Conservation (phyloP, 2,329 filamentous ascomycete species). For the Tolypocladium ovalisporum region DNA sequence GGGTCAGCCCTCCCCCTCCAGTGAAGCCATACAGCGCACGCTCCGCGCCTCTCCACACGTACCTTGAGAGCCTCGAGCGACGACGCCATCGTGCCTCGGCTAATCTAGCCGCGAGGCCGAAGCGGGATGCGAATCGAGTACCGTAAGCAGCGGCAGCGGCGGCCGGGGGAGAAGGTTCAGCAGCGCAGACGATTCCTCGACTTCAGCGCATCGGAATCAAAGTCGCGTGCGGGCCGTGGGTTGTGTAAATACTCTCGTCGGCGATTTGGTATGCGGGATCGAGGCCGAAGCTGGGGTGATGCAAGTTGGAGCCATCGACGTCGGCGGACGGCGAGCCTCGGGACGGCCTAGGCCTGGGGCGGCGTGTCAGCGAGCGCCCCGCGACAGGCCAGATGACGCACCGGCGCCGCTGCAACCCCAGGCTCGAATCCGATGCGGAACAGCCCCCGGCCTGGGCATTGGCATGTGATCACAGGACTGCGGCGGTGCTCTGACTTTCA, state of each 20-base stretch:
- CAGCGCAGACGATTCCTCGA: neutral
- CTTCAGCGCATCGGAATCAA: neutral
- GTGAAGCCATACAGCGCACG: neutral
- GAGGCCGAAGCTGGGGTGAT: neutral
- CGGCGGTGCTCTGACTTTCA: neutral
- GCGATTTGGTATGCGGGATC: neutral
- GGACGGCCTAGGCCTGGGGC: neutral
- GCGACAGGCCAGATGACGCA: neutral
- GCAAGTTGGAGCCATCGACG: neutral
- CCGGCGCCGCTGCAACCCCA: neutral
- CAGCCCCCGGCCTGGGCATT: neutral
- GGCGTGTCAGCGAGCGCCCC: neutral
- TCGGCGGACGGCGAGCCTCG: neutral
- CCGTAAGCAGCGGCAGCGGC: neutral
- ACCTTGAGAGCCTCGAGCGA: slow-evolving; percentile 14
- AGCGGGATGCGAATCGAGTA: neutral
- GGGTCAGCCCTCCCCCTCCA: neutral
- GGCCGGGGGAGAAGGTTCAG: neutral
- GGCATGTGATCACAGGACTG: neutral
- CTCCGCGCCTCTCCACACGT: slow-evolving; percentile 1
- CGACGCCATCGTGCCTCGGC: slow-evolving; percentile 9
- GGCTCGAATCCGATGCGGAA: neutral
- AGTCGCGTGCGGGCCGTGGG: neutral
- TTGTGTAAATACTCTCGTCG: neutral
- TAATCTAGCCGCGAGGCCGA: neutral